Base-by-base conservation (phyloP, 352 stramenopile species). In the Globisporangium spinosum region DNA sequence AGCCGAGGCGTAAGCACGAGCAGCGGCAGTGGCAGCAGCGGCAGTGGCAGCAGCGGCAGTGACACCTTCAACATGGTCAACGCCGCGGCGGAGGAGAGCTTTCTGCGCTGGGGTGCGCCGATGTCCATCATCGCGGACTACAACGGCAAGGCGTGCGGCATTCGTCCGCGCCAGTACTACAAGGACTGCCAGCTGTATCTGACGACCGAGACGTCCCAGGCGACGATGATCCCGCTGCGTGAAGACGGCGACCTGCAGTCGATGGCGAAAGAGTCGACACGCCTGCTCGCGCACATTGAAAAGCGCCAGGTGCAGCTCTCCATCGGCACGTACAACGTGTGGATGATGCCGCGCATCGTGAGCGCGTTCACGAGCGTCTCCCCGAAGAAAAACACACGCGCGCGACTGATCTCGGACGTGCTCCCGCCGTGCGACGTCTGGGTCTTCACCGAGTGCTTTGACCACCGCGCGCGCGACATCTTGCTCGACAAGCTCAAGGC, bases 331-430 rank as follows among this genome's bases (percentile, higher is more conserved):
- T 93, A 91, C 76, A 93, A 91, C 63, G 82, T 93, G 15, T 93
- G 85, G 85, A 93, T 93, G 85, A 79, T 93, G 79, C 85, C 85
- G 8, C 83, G 82, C 54, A 91, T 90, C 60, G 78, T 93, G 45
- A 90, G 78, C 47, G 79, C 76, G 43, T 93, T 93, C 65, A 89
- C 82, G 49, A 84, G 68, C 56, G 76, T 85, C 34, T 91, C 80
- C 0, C 82, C 83, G 2, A 83, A 85, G 69, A 93, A 93, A 68
- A 93, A 91, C 69, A 93, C 83, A 23, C 80, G 85, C 38, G 83
- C 85, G 59, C 77, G 82, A 34, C 72, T 91, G 29, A 93, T 93
- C 35, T 77, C 82, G 2, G 83, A 91, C 22, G 53, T 89, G 32
- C 68, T 93, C 40, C 85, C 83, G 58, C 70, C 76, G 0, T 91